Conservation (phyloP, 2,329 filamentous ascomycete species). For the Pseudocercospora fuligena region DNA sequence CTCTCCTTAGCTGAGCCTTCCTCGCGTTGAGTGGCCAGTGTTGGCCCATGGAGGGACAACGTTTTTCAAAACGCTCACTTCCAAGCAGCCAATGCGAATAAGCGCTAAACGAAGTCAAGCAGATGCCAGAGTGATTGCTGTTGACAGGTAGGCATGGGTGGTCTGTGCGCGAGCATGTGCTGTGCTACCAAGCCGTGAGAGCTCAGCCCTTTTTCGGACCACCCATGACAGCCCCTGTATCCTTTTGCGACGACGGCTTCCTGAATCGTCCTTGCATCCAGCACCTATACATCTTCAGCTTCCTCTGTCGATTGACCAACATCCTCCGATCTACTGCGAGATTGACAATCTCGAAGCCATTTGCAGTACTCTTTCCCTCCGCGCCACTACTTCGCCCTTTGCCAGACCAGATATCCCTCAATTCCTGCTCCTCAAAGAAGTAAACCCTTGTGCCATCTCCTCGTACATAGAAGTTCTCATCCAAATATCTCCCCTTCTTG, state of each 20-base stretch:
- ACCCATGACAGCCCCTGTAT: too few relatives aligned
- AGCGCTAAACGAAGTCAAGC: too few relatives aligned
- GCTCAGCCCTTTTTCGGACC: too few relatives aligned
- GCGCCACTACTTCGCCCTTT: neutral
- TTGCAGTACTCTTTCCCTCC: conserved; percentile 13
- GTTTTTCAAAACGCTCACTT: too few relatives aligned
- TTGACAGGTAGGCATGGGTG: neutral
- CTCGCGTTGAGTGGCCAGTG: too few relatives aligned
- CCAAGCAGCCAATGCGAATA: too few relatives aligned
- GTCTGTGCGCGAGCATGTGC: neutral
- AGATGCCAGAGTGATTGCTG: neutral
- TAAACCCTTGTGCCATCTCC: conserved; percentile 96
- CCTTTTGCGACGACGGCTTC: conserved; percentile 52
- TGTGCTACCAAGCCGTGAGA: neutral
- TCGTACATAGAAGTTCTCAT: conserved; percentile 96
- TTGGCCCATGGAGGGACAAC: too few relatives aligned
- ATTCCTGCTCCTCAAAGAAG: conserved; percentile 89
- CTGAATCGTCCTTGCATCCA: conserved; percentile 88
- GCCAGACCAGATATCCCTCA: conserved; percentile 77
- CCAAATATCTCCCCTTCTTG: conserved; percentile 90
- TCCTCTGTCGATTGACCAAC: conserved; percentile 86
- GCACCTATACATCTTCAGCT: conserved; percentile 97
- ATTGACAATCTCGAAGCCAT: conserved; percentile 69
- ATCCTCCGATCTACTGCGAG: conserved; percentile 85
- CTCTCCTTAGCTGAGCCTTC: too few relatives aligned